Evolutionary conservation across 331 rosid species (phyloP).

Genomic region (Malus hybrid): DNA sequence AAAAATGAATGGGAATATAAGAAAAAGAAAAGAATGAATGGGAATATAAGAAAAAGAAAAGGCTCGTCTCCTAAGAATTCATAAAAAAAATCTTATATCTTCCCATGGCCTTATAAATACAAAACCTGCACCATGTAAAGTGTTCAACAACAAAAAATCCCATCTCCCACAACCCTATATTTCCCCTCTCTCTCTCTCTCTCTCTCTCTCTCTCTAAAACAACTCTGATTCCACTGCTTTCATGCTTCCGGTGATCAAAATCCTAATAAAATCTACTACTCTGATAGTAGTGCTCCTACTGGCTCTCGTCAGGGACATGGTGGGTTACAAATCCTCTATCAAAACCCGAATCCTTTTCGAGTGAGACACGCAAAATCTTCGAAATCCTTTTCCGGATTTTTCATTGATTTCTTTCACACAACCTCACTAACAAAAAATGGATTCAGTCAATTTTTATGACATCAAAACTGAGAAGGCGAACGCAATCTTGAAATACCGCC

Average conservation of each 20-base stretch:
- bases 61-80: neutral
- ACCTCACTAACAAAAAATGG: slow-evolving; percentile 22
- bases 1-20: neutral
- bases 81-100: neutral
- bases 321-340: slow-evolving; percentile 2
- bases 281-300: slow-evolving; percentile 26
- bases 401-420: neutral
- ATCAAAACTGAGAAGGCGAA: slow-evolving; percentile 66
- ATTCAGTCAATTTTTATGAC: slow-evolving; percentile 46
- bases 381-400: neutral
- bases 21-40: slow-evolving; percentile 13
- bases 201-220: neutral
- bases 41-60: slow-evolving; percentile 12
- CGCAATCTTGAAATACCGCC: slow-evolving; percentile 40
- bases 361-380: slow-evolving; percentile 10
- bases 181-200: neutral
- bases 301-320: slow-evolving; percentile 22
- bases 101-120: slow-evolving; percentile 26
- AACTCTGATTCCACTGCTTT: neutral
- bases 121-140: neutral
- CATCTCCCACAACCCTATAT: neutral
- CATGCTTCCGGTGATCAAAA: slow-evolving; percentile 40
- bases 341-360: slow-evolving; percentile 20
- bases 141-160: neutral
- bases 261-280: slow-evolving; percentile 14